These are phyloP conservation scores for Russula vinacea DNA, from an alignment of 768 basidiomycete genomes.

Conservation along the genomic window DNA sequence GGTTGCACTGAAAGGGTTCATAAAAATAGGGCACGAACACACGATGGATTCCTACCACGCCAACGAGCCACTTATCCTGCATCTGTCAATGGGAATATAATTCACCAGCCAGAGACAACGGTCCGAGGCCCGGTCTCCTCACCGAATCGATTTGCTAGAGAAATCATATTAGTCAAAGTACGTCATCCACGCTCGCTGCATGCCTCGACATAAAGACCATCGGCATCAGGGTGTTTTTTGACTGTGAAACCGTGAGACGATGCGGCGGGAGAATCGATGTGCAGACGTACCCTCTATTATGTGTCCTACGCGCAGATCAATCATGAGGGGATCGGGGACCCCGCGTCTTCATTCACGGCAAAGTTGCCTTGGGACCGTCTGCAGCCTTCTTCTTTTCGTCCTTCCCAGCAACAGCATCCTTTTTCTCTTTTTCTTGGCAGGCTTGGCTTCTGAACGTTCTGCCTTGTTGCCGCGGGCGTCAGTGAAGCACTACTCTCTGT, in stretches of 20 bases:
- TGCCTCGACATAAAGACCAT: constrained; percentile 94
- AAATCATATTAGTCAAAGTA: constrained; percentile 7
- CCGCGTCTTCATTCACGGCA: constrained; percentile 55
- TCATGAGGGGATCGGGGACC: constrained; percentile 95
- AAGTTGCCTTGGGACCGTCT: constrained; percentile 33
- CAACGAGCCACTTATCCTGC: constrained; percentile 76
- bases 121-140: constrained; percentile 94
- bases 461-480: constrained; percentile 49
- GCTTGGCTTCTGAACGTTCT: constrained; percentile 39
- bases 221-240: constrained; percentile 94
- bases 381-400: constrained; percentile 40
- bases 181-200: constrained; percentile 21
- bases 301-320: constrained; percentile 91
- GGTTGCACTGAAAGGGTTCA: constrained; percentile 59
- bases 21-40: not conserved
- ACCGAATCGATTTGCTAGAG: constrained; percentile 90
- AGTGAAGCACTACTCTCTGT: constrained; percentile 34
- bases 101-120: constrained; percentile 95
- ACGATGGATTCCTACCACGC: constrained; percentile 55
- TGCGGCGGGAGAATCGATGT: not conserved
- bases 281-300: constrained; percentile 76
- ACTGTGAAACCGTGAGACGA: constrained; percentile 42
- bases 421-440: constrained; percentile 46
- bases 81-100: constrained; percentile 96
- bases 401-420: constrained; percentile 42